Evolutionary conservation across 257 asterid genomes (phyloP), one percentile per base, ranked within the genome.

Genomic region (Paulownia fortunei): DNA sequence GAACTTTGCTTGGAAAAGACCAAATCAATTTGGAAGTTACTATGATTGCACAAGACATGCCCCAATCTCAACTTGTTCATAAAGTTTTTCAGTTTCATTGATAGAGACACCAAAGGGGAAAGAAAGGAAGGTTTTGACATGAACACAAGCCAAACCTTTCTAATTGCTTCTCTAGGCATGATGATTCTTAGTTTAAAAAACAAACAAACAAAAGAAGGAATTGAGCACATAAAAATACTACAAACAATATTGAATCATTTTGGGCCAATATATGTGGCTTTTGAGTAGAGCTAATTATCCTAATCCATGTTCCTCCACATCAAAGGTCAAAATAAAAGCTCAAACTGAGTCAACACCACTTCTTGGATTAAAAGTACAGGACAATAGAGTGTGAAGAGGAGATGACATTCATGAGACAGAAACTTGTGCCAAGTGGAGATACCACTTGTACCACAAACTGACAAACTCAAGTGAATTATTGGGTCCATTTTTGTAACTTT

Each of bases 51-150:
- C 87, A 81, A 87, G 82, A 82, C 65, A 84, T 87, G 92, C 90
- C 85, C 91, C 92, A 81, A 86, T 82, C 87, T 83, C 94, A 85
- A 88, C 93, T 92, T 92, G 94, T 82, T 86, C 86, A 56, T 74
- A 82, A 91, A 88, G 92, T 80, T 79, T 84, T 87, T 82, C 69
- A 74, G 86, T 77, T 86, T 86, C 86, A 86, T 73, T 87, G 93
- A 89, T 66, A 85, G 91, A 85, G 96, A 91, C 96, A 84, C 74
- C 79, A 79, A 26, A 41, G 27, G 72, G 51, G 55, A 34, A 69
- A 62, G 24, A 67, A 64, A 42, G 55, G 59, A 37, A 79, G 54
- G 12, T 68, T 61, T 76, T 81, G 84, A 85, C 81, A 79, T 56
- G 69, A 84, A 82, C 81, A 74, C 84, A 69, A 86, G 68, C 79